Evolutionary conservation across 768 basidiomycete genomes (phyloP).

Genomic region (Macrolepiota fuliginosa): DNA sequence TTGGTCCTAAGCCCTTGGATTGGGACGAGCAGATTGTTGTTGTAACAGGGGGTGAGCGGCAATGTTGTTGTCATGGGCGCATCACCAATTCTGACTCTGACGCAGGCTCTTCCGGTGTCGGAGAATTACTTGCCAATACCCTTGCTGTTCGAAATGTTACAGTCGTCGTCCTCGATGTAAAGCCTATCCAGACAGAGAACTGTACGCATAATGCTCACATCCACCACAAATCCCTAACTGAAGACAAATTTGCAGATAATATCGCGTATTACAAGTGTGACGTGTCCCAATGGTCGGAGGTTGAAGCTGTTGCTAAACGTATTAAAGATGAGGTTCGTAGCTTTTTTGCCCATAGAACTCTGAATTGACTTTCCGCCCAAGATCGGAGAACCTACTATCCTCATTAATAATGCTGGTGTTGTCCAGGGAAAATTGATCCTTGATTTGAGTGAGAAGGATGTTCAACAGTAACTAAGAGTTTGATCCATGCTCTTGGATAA

Average conservation of each 20-base stretch:
- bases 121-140: slow-evolving; percentile 84
- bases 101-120: slow-evolving; percentile 84
- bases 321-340: slow-evolving; percentile 71
- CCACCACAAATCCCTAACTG: not conserved
- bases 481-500: not conserved
- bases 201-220: slow-evolving; percentile 41
- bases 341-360: not conserved
- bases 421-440: slow-evolving; percentile 86
- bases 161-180: slow-evolving; percentile 85
- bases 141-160: slow-evolving; percentile 78
- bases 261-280: slow-evolving; percentile 89
- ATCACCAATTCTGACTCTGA: slow-evolving; percentile 7
- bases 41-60: slow-evolving; percentile 77
- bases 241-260: slow-evolving; percentile 48
- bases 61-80: not conserved
- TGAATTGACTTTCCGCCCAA: slow-evolving; percentile 26
- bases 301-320: slow-evolving; percentile 68
- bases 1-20: slow-evolving; percentile 58
- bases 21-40: slow-evolving; percentile 91
- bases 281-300: slow-evolving; percentile 85
- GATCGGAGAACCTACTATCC: slow-evolving; percentile 85
- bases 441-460: slow-evolving; percentile 74
- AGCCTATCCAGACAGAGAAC: slow-evolving; percentile 74
- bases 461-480: slow-evolving; percentile 68
- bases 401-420: slow-evolving; percentile 95